phyloP scores from a whole-genome alignment of 2,329 filamentous ascomycete genomes.

The Colletotrichum caudatum region DNA sequence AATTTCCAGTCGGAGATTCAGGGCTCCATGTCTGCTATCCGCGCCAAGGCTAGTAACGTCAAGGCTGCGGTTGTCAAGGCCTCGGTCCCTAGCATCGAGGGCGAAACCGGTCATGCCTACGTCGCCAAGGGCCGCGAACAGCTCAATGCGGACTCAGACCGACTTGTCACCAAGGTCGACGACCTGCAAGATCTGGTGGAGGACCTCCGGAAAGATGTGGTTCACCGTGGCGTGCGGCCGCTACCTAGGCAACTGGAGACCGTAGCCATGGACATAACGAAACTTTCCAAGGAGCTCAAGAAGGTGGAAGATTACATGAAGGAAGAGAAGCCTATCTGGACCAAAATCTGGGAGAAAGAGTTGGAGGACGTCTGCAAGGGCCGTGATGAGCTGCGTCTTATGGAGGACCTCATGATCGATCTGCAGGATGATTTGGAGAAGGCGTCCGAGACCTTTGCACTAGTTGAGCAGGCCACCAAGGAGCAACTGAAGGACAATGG shows the following conservation, averaged over 20 bases:
- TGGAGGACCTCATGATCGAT: conserved; percentile 94
- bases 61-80: conserved; percentile 81
- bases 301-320: conserved; percentile 94
- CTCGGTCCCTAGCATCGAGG: conserved; percentile 76
- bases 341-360: conserved; percentile 99
- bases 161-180: conserved; percentile 90
- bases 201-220: conserved; percentile 96
- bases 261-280: conserved; percentile 88
- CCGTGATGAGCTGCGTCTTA: conserved; percentile 92
- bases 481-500: conserved; percentile 88
- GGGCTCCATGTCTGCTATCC: conserved; percentile 85
- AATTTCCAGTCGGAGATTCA: conserved; percentile 91
- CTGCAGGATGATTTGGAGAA: conserved; percentile 96
- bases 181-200: conserved; percentile 98
- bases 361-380: conserved; percentile 96
- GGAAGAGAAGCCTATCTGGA: conserved; percentile 95
- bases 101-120: conserved; percentile 85
- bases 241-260: conserved; percentile 89
- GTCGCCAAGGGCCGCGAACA: conserved; percentile 89
- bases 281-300: conserved; percentile 86
- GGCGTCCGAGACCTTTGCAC: conserved; percentile 89
- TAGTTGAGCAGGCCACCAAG: conserved; percentile 98
- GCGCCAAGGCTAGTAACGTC: conserved; percentile 83
- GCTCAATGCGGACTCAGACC: conserved; percentile 88
- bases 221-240: conserved; percentile 90